phyloP scores from a whole-genome alignment of 768 basidiomycete species.

The Auricularia sp. region DNA sequence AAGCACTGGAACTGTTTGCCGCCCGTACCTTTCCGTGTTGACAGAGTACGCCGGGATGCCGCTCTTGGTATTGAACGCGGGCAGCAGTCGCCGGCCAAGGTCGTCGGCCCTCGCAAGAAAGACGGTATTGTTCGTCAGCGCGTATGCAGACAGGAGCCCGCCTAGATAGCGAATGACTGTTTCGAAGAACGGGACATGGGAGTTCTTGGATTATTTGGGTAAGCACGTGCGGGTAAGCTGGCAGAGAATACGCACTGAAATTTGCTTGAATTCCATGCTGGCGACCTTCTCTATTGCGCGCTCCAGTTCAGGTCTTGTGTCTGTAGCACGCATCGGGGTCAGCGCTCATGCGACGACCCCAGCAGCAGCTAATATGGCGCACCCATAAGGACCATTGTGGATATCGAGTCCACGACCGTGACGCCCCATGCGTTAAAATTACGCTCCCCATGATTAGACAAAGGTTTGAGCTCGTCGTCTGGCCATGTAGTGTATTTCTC shows the following conservation, averaged over 20 bases:
- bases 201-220: conserved; percentile 9
- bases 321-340: not conserved
- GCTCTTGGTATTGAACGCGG: conserved; percentile 56
- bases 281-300: conserved; percentile 48
- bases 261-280: conserved; percentile 37
- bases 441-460: conserved; percentile 36
- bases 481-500: conserved; percentile 44
- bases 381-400: conserved; percentile 78
- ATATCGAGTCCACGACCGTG: conserved; percentile 70
- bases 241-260: not conserved
- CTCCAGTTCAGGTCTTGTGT: conserved; percentile 41
- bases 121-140: conserved; percentile 53
- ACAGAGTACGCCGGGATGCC: conserved; percentile 67
- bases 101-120: conserved; percentile 67
- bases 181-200: conserved; percentile 58
- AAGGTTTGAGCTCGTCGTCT: conserved; percentile 51
- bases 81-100: conserved; percentile 60
- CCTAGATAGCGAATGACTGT: conserved; percentile 87
- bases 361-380: conserved; percentile 19
- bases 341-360: not conserved
- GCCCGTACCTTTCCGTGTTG: conserved; percentile 47
- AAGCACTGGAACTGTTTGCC: conserved; percentile 23
- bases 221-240: not conserved
- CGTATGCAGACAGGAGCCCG: conserved; percentile 75
- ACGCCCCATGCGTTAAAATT: conserved; percentile 75